Percentiles rank a stretch among this genome's conserved stretches.
These are phyloP conservation scores for Arthromyces matolae DNA, from an alignment of 768 basidiomycete species.

Conservation along the genomic window DNA sequence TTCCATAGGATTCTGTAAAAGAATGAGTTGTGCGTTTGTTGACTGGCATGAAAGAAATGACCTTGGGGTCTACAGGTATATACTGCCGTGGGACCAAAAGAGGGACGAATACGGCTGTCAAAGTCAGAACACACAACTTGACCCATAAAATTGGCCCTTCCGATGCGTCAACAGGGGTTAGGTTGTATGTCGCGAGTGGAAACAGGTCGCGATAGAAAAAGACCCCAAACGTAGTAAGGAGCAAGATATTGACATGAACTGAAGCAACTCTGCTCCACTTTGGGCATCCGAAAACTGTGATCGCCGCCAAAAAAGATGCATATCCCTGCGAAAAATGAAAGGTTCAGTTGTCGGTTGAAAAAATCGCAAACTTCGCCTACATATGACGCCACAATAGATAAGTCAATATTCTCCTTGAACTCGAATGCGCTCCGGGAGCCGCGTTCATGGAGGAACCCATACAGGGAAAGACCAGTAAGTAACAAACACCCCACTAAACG, in stretches of 20 bases:
- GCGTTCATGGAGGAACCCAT: constrained; percentile 8
- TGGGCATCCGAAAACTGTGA: constrained; percentile 35
- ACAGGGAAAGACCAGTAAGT: constrained; percentile 49
- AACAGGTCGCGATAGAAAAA: constrained; percentile 59
- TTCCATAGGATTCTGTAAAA: constrained; percentile 28
- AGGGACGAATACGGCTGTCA: constrained; percentile 48
- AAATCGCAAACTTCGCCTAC: constrained; percentile 17
- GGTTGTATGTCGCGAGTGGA: constrained; percentile 54
- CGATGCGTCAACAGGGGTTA: constrained; percentile 42
- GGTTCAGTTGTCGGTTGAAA: neutral
- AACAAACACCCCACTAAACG: constrained; percentile 42
- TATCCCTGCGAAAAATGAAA: constrained; percentile 33
- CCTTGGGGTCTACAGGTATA: constrained; percentile 51
- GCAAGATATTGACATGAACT: constrained; percentile 44
- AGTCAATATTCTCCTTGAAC: constrained; percentile 24
- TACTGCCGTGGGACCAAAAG: constrained; percentile 55
- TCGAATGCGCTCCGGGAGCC: neutral
- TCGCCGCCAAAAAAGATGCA: constrained; percentile 38
- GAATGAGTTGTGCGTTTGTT: neutral
- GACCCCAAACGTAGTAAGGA: constrained; percentile 44
- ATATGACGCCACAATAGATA: constrained; percentile 29
- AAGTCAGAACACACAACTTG: constrained; percentile 42
- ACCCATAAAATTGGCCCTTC: constrained; percentile 53
- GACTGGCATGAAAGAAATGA: neutral
- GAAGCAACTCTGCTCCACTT: constrained; percentile 34